Evolutionary conservation across 768 basidiomycete species (phyloP), one percentile per base, ranked within the genome.

Genomic region (Suillus subalutaceus): DNA sequence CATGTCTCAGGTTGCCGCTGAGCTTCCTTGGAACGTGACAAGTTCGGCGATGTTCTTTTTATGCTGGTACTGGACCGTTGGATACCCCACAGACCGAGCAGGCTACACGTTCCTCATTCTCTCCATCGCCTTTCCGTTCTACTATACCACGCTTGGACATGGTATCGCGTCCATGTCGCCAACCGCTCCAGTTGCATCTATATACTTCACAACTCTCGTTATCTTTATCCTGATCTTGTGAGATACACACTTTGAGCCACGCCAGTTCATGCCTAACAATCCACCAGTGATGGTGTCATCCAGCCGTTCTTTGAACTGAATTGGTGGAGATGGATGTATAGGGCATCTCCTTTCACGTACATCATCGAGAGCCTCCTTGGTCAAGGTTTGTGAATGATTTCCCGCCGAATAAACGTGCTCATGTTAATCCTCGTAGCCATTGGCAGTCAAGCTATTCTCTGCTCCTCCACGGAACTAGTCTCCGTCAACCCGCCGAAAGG

Each of bases 321-420:
- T 12, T 89, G 88, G 85, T 91, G 90, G 90, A 72, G 75, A 64
- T 91, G 90, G 89, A 89, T 90, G 89, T 91, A 83, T 66, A 79
- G 73, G 65, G 9, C 82, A 40, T 86, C 85, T 6, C 85, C 86
- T 0, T 86, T 79, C 72, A 84, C 84, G 2, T 88, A 89, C 69
- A 75, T 88, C 32, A 80, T 89, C 65, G 85, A 87, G 59, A 82
- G 77, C 38, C 67, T 84, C 30, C 69, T 79, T 6, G 78, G 81
- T 0, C 78, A 82, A 73, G 75, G 90, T 90, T 70, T 66, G 82
- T 69, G 38, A 18, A 37, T 12, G 18, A 35, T 20, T 18, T 8
- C 6, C 20, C 37, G 32, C 18, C 20, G 18, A 18, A 37, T 7
- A 4, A 37, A n/a, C 12, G 12, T 56, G 6, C 12, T 37, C 12